Conservation (phyloP, 2,329 filamentous ascomycete species). For the Pseudofabraea citricarpa region DNA sequence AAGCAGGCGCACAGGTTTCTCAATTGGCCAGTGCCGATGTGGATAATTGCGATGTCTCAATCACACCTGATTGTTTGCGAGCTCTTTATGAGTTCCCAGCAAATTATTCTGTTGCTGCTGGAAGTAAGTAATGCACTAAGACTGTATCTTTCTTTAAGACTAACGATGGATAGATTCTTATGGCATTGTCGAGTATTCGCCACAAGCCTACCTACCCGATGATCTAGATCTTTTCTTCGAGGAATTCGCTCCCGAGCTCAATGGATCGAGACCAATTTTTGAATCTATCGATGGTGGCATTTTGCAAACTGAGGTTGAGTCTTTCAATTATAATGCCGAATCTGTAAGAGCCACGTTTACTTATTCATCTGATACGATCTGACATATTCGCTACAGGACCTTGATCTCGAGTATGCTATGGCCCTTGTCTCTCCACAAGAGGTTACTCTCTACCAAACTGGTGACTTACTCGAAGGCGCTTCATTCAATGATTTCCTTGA, state of each 20-base stretch:
- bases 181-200: conserved; percentile 47
- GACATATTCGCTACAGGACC: conserved; percentile 22
- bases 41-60: conserved; percentile 42
- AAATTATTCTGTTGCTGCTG: conserved; percentile 22
- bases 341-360: conserved; percentile 27
- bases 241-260: conserved; percentile 36
- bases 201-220: conserved; percentile 44
- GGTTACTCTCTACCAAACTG: conserved; percentile 41
- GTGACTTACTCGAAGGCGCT: conserved; percentile 21
- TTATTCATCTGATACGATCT: neutral
- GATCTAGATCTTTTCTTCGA: conserved; percentile 45
- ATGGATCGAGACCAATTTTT: conserved; percentile 38
- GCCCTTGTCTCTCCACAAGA: conserved; percentile 44
- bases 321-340: conserved; percentile 39
- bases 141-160: neutral
- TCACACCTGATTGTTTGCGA: conserved; percentile 50
- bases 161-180: conserved; percentile 32
- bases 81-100: conserved; percentile 42
- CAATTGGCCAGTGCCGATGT: conserved; percentile 9
- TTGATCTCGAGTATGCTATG: conserved; percentile 46
- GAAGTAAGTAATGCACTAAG: conserved; percentile 9
- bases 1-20: conserved; percentile 18
- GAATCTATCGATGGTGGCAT: conserved; percentile 42
- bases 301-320: conserved; percentile 34
- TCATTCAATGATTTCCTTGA: conserved; percentile 27